Percentiles rank a stretch among this genome's conserved stretches.
phyloP scores from a whole-genome alignment of 352 stramenopile genomes.

The Phytophthora vignae region DNA sequence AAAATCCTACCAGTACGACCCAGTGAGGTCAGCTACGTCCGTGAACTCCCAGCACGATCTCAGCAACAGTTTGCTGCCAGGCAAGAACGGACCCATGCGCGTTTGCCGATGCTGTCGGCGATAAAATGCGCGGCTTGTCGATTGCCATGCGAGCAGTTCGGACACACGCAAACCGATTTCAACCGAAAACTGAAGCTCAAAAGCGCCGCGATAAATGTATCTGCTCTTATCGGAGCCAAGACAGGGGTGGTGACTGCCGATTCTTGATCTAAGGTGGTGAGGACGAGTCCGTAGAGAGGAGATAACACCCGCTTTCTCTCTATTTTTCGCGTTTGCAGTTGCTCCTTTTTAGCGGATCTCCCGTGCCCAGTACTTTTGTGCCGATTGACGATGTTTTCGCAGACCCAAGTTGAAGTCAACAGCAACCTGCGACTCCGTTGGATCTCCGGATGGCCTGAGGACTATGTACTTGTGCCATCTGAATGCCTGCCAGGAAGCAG shows the following conservation, averaged over 20 bases:
- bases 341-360: no score
- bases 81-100: constrained; percentile 75
- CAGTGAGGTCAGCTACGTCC: not conserved
- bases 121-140: not conserved
- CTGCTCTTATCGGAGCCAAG: no score
- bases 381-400: no score
- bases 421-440: not conserved
- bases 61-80: constrained; percentile 65
- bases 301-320: no score
- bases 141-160: not conserved
- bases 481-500: not conserved
- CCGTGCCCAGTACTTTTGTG: no score
- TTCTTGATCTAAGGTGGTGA: no score
- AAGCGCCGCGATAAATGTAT: no score
- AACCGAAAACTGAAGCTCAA: no score
- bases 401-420: not conserved
- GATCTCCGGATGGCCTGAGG: not conserved
- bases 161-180: not conserved
- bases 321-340: no score
- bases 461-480: not conserved
- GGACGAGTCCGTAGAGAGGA: no score
- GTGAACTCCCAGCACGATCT: constrained; percentile 42
- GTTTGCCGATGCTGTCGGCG: constrained; percentile 71
- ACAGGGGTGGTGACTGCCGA: no score
- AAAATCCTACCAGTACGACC: constrained; percentile 61